These are phyloP conservation scores for Pharnaceum exiguum DNA, from an alignment of 148 eudicot genomes.

Conservation along the genomic window DNA sequence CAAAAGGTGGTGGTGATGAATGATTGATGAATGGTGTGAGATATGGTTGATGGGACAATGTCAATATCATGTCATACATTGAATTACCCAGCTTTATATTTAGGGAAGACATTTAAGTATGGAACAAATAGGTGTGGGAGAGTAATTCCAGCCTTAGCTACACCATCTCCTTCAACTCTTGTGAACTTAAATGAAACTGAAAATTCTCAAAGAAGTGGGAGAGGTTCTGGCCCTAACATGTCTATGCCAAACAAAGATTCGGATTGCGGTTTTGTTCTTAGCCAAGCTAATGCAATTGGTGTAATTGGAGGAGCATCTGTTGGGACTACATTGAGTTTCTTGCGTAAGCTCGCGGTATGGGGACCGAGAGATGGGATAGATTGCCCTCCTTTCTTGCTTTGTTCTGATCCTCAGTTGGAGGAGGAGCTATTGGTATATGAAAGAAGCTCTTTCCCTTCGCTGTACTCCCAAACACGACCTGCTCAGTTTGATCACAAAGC, in stretches of 20 bases:
- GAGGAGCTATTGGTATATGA: constrained; percentile 34
- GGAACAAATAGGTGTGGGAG: constrained; percentile 3
- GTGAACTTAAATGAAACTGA: constrained; percentile 29
- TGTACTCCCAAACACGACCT: constrained; percentile 13
- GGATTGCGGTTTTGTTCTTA: constrained; percentile 23
- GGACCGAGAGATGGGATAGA: constrained; percentile 35
- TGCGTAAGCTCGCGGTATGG: constrained; percentile 42
- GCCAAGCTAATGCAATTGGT: constrained; percentile 48
- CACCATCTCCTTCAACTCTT: constrained; percentile 17
- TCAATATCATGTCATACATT: constrained; percentile 19
- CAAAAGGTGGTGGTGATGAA: no score
- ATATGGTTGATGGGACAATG: constrained; percentile 24
- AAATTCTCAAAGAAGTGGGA: constrained; percentile 20
- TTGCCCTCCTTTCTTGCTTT: constrained; percentile 51
- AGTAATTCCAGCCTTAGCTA: constrained; percentile 16
- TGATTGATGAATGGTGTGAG: constrained; percentile 15
- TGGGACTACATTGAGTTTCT: constrained; percentile 41
- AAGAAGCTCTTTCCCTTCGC: constrained; percentile 28
- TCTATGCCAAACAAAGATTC: constrained; percentile 16
- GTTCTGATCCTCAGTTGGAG: constrained; percentile 49
- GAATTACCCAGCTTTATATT: constrained; percentile 9
- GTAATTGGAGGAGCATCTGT: constrained; percentile 58
- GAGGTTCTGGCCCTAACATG: constrained; percentile 17
- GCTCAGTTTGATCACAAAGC: constrained; percentile 25
- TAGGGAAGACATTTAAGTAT: constrained; percentile 15